Base-by-base conservation (phyloP, 2,329 filamentous ascomycete species). In the Sclerotiophoma versabilis region DNA sequence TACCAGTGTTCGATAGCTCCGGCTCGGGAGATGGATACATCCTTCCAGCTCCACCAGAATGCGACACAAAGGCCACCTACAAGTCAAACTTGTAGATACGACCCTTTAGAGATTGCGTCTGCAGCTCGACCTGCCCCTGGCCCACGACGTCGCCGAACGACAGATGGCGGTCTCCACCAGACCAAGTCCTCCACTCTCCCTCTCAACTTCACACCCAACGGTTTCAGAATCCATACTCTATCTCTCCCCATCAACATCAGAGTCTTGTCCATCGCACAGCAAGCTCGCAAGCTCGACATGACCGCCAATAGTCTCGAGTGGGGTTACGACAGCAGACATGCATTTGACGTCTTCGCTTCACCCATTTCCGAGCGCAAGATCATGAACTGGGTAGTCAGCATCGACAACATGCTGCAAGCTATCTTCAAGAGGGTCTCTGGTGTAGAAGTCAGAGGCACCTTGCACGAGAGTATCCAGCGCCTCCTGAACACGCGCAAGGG, bases 111-210 rank as follows among this genome's bases (percentile, higher is more conserved):
- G 14, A 29, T 23, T 2, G 19, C 12, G 8, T 32, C 29, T 14
- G 12, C 10, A 12, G 27, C 36, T 4, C 11, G 7, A 23, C 30
- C 10, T 7, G n/a, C 9, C 1, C 5, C 38, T 19, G 5, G 14
- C 5, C 6, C 15, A 1, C 44, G 14, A 3, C 37, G 44, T 25
- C 15, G 36, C 33, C 17, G 54, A 41, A 49, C 59, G 27, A 17
- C 48, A 54, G 43, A 59, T 45, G 4, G 56, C 53, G n/a, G 48
- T 2, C 22, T 51, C 4, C 49, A 62, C 11, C 70, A 72, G 4
- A 72, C 64, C 5, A 75, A 72, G 39, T 77, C 76, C 1, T 73
- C 71, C 1, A 65, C 54, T 9, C 63, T 79, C 0, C 73, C 75
- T 0, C 71, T 80, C 5, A 75, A 80, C 52, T 69, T 68, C 7